A percentile compares a stretch with the other conserved stretches of the same genome.
Evolutionary conservation across 2,329 filamentous ascomycete genomes (phyloP).

Genomic region (Tolypocladium endophyticum): DNA sequence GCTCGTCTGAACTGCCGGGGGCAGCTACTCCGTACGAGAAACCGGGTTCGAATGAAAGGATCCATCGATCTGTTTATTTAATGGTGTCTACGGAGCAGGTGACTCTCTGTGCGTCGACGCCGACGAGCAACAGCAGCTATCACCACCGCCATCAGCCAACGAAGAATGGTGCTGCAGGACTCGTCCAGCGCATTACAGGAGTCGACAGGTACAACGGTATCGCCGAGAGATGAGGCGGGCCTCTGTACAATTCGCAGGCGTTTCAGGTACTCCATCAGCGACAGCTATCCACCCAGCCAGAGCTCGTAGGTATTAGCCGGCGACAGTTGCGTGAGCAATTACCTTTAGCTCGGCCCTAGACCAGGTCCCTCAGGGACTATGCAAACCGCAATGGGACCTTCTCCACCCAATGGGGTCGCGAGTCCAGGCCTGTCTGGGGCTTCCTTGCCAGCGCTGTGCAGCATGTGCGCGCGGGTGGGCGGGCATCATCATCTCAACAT

Average conservation of each 20-base stretch:
- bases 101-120: not conserved
- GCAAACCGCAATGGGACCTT: not conserved
- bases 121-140: not conserved
- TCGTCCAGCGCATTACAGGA: not conserved
- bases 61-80: not conserved
- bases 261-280: conserved; percentile 1
- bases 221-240: conserved; percentile 1
- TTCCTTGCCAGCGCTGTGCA: not conserved
- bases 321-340: not conserved
- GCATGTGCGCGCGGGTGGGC: not conserved
- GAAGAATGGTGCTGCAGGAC: not conserved
- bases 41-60: not conserved
- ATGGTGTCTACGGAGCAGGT: no score
- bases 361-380: not conserved
- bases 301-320: not conserved
- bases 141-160: not conserved
- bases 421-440: not conserved
- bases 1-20: not conserved
- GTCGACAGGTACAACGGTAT: not conserved
- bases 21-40: not conserved
- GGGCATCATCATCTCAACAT: not conserved
- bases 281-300: not conserved
- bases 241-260: not conserved
- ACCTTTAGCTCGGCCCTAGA: conserved; percentile 1
- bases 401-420: not conserved